phyloP scores from a whole-genome alignment of 306 rosid genomes.

The Dalbergia cochinchinensis region DNA sequence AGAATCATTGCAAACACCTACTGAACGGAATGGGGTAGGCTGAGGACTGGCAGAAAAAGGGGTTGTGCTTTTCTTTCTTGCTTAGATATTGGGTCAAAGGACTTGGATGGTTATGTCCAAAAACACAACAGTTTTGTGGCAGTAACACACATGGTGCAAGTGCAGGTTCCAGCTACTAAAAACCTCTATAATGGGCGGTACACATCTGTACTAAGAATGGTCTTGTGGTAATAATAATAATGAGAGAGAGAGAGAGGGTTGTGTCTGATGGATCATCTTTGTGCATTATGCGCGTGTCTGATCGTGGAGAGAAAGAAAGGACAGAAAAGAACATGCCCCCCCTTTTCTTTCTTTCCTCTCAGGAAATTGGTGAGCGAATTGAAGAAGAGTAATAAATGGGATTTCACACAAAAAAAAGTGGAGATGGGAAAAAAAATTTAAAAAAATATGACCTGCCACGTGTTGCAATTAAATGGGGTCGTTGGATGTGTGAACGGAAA shows the following conservation, averaged over 20 bases:
- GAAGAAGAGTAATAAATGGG: constrained; percentile 38
- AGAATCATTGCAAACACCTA: constrained; percentile 30
- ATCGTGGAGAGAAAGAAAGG: constrained; percentile 24
- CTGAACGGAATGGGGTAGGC: constrained; percentile 35
- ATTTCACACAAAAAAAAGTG: constrained; percentile 37
- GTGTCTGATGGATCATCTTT: background rate
- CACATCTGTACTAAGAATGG: constrained; percentile 29
- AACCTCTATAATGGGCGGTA: constrained; percentile 28
- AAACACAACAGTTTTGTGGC: constrained; percentile 28
- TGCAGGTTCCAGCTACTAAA: constrained; percentile 47
- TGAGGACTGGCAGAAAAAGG: background rate
- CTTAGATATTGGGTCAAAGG: background rate
- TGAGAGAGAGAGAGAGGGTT: constrained; percentile 48
- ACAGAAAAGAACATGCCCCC: constrained; percentile 48
- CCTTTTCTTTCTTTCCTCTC: background rate
- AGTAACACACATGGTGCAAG: constrained; percentile 49
- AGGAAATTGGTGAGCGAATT: constrained; percentile 54
- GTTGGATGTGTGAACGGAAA: background rate
- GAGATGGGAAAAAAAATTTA: background rate
- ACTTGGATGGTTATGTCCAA: constrained; percentile 15
- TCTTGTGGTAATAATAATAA: constrained; percentile 41
- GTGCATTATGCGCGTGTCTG: constrained; percentile 45
- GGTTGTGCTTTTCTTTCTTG: constrained; percentile 7
- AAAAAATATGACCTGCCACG: constrained; percentile 35
- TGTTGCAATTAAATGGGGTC: constrained; percentile 43